These are phyloP conservation scores for Xylariales sp. DNA, from an alignment of 2,329 filamentous ascomycete species.

Conservation along the genomic window DNA sequence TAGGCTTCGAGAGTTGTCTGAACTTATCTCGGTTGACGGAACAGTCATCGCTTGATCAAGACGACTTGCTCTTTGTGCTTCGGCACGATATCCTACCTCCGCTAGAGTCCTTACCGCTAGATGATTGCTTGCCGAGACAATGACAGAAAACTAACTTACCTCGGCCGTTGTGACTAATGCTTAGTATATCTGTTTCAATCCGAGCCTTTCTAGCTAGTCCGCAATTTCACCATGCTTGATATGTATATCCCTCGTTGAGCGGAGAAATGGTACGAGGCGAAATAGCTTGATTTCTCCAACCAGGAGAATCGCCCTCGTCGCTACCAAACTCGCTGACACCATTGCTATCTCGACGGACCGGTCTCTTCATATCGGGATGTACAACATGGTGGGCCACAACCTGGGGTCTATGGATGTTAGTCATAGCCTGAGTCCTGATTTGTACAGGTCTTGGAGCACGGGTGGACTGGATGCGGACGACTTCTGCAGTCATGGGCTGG, in stretches of 20 bases:
- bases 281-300: constrained; percentile 1
- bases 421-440: neutral
- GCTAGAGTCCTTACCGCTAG: too few species aligned
- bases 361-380: neutral
- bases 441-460: neutral
- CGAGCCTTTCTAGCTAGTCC: neutral
- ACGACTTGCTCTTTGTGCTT: too few species aligned
- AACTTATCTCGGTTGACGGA: too few species aligned
- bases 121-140: too few species aligned
- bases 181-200: neutral
- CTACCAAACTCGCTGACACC: constrained; percentile 19
- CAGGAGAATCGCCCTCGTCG: constrained; percentile 12
- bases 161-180: too few species aligned
- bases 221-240: constrained; percentile 3
- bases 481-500: constrained; percentile 3
- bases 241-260: neutral
- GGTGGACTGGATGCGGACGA: neutral
- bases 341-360: constrained; percentile 19
- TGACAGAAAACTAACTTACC: too few species aligned
- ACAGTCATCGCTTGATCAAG: too few species aligned
- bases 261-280: constrained; percentile 2
- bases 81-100: too few species aligned
- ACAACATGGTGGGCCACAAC: constrained; percentile 1
- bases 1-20: too few species aligned
- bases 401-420: neutral